These are phyloP conservation scores for Euphorbia lathyris DNA, from an alignment of 345 rosid genomes.

Conservation along the genomic window DNA sequence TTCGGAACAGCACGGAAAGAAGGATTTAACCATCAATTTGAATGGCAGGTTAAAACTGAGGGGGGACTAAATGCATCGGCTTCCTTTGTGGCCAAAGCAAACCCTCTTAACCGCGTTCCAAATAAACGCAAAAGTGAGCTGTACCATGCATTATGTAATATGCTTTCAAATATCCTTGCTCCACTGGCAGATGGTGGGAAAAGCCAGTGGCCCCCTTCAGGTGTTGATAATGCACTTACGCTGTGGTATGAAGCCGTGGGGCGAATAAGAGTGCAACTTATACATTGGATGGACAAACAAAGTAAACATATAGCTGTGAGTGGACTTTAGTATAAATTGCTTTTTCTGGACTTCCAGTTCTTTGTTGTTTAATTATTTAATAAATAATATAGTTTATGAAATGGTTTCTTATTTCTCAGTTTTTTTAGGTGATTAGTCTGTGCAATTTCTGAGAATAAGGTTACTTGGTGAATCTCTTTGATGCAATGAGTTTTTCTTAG, in stretches of 20 bases:
- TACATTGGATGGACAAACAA: slow-evolving; percentile 98
- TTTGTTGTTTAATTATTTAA: slow-evolving; percentile 6
- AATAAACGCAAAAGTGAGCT: slow-evolving; percentile 95
- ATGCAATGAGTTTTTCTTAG: background rate
- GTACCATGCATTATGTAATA: slow-evolving; percentile 91
- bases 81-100: slow-evolving; percentile 96
- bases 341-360: slow-evolving; percentile 6
- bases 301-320: slow-evolving; percentile 94
- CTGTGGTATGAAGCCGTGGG: slow-evolving; percentile 98
- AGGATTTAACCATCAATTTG: slow-evolving; percentile 25
- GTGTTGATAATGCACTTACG: slow-evolving; percentile 84
- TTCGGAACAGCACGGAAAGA: slow-evolving; percentile 14
- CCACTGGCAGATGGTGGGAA: slow-evolving; percentile 96
- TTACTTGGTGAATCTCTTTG: background rate
- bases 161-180: slow-evolving; percentile 93
- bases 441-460: background rate
- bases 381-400: background rate
- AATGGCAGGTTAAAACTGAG: slow-evolving; percentile 83
- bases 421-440: background rate
- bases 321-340: slow-evolving; percentile 19
- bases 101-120: slow-evolving; percentile 88
- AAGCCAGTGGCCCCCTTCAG: slow-evolving; percentile 96
- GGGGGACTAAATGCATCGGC: slow-evolving; percentile 99
- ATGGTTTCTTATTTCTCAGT: background rate
- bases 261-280: slow-evolving; percentile 74